Base-by-base conservation (phyloP, 192 early-diverging fungal genomes). In the Entophlyctis helioformis region DNA sequence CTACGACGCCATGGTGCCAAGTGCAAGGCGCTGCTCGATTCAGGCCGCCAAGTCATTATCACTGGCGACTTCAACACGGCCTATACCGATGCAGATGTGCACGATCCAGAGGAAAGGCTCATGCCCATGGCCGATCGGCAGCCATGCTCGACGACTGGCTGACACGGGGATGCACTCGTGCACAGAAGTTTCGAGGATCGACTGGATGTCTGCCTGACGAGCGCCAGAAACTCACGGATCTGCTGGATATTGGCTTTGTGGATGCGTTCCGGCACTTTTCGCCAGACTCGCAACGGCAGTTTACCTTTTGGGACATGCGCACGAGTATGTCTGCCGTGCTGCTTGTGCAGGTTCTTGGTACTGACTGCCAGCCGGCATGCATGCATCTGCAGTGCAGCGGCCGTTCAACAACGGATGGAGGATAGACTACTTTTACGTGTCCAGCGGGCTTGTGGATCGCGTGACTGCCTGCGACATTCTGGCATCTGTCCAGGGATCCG, bases 391-490 rank as follows among this genome's bases (percentile, higher is more conserved):
- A 31, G 29, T 4, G 6, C 4, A 31, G 29, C 29, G 29, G 6
- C 29, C 29, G 11, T 12, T 52, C 50, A 52, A 67, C 71, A 22
- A 72, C 74, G 47, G 80, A 13, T 75, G 79, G 5, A 52, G 82
- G 1, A 51, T 84, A 28, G 82, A 84, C 44, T 84, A 80, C 48
- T 50, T 84, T 29, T 48, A 83, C 8, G 64, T 60, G 0, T 59
- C 67, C 3, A 20, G 50, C 25, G 58, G 46, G 0, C 44, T 84
- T 2, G 13, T 57, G 1, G 51, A 60, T n/a, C 67, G 64, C 61
- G 55, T 81, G 39, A 59, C 59, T 15, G 61, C 44, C 15, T 61
- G 74, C 18, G 56, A 74, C 35, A 55, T 78, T 3, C 39, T 66
- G 25, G 60, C 70, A 7, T 32, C 64, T 1, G 48, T 83, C 15